These are phyloP conservation scores for Articulospora tetracladia DNA, from an alignment of 495 filamentous ascomycete genomes.

Conservation along the genomic window DNA sequence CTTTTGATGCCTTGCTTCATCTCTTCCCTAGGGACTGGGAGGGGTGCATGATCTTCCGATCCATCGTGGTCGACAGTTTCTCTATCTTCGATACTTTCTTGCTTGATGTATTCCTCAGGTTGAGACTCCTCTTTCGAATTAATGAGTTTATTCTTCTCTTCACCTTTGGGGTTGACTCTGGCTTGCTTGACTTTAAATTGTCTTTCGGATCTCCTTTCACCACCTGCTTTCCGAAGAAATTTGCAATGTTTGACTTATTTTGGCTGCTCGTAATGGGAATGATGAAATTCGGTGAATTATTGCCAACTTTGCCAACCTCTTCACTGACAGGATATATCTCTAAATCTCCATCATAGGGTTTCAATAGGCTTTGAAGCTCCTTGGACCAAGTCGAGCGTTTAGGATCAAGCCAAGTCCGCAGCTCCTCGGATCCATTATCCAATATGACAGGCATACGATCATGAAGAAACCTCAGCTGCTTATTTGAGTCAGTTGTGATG, in stretches of 20 bases:
- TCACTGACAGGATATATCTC: constrained; percentile 82
- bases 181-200: constrained; percentile 5
- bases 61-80: constrained; percentile 38
- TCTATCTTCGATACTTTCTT: constrained; percentile 29
- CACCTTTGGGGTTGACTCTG: constrained; percentile 19
- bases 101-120: constrained; percentile 40
- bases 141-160: constrained; percentile 35
- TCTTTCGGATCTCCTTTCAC: constrained; percentile 23
- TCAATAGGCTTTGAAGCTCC: constrained; percentile 71
- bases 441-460: constrained; percentile 95
- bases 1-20: constrained; percentile 48
- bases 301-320: constrained; percentile 95
- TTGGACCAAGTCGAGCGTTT: constrained; percentile 64
- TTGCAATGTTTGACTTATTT: constrained; percentile 88
- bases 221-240: constrained; percentile 64
- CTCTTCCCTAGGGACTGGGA: constrained; percentile 31
- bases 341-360: constrained; percentile 73
- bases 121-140: constrained; percentile 34
- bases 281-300: constrained; percentile 79
- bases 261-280: constrained; percentile 76
- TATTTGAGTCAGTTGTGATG: constrained; percentile 82
- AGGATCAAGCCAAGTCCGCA: constrained; percentile 79
- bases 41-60: constrained; percentile 45
- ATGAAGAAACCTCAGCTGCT: constrained; percentile 79
- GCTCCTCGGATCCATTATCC: constrained; percentile 66